Percentiles rank a stretch among this genome's conserved stretches.
These are phyloP conservation scores for Paralagenidium karlingii DNA, from an alignment of 352 stramenopile genomes.

Conservation along the genomic window DNA sequence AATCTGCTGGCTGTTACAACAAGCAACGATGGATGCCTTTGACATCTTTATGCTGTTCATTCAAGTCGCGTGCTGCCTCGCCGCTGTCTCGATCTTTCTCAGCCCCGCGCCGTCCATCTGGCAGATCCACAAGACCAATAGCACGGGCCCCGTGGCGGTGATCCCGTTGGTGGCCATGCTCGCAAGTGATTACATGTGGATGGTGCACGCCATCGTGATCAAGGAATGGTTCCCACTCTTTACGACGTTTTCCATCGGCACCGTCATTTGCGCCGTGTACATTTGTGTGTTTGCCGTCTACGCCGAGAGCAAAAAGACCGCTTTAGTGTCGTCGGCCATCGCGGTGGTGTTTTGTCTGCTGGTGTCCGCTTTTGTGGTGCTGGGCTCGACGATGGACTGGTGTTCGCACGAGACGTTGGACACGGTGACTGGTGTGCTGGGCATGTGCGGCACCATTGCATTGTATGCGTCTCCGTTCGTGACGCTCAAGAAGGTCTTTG, in stretches of 20 bases:
- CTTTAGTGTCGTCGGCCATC: no score
- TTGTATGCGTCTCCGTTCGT: conserved; percentile 24
- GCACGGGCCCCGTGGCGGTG: conserved; percentile 17
- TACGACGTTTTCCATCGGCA: conserved; percentile 27
- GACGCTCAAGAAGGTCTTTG: conserved; percentile 16
- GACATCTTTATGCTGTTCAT: no score
- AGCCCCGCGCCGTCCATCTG: conserved; percentile 20
- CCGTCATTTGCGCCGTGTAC: conserved; percentile 22
- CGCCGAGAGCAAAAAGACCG: no score
- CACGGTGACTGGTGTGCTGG: conserved; percentile 8
- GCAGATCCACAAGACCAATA: conserved; percentile 22
- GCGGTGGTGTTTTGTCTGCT: no score
- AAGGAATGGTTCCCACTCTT: conserved; percentile 45
- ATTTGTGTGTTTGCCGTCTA: conserved; percentile 40
- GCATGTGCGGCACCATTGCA: conserved; percentile 10
- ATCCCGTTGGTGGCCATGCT: conserved; percentile 25
- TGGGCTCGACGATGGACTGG: conserved; percentile 12
- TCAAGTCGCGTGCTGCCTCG: no score
- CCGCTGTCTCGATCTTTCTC: no score
- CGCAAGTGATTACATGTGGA: conserved; percentile 15
- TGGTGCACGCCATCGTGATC: no score
- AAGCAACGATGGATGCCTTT: no score
- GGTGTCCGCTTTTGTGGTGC: no score
- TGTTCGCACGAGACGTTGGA: conserved; percentile 9
- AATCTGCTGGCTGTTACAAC: no score